A percentile compares a stretch with the other conserved stretches of the same genome.
Conservation (phyloP, 2,329 filamentous ascomycete species). For the Colletotrichum tropicale region DNA sequence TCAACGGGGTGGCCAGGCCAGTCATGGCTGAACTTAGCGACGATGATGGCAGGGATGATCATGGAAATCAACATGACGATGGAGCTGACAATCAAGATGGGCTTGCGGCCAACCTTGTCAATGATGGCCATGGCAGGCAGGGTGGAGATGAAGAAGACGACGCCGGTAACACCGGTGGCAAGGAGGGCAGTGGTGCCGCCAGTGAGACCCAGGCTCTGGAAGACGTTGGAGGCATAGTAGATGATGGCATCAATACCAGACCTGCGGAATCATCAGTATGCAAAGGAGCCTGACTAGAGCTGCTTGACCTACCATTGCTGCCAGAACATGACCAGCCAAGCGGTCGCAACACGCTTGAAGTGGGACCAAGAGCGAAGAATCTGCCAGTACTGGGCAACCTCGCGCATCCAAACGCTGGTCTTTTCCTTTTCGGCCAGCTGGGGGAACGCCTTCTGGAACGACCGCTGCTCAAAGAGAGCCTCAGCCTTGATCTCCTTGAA, state of each 20-base stretch:
- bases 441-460: constrained; percentile 48
- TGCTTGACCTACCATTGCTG: constrained; percentile 41
- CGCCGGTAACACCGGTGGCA: constrained; percentile 67
- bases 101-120: constrained; percentile 44
- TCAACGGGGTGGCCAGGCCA: constrained; percentile 39
- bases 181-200: constrained; percentile 63
- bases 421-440: constrained; percentile 41
- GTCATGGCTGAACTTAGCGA: constrained; percentile 38
- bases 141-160: constrained; percentile 48
- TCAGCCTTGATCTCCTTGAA: constrained; percentile 47
- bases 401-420: constrained; percentile 43
- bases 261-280: constrained; percentile 10
- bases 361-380: constrained; percentile 53
- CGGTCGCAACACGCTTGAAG: constrained; percentile 49
- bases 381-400: constrained; percentile 55
- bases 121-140: constrained; percentile 38
- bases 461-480: constrained; percentile 43
- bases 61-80: constrained; percentile 41
- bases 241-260: constrained; percentile 44
- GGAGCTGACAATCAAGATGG: constrained; percentile 40
- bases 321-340: constrained; percentile 51
- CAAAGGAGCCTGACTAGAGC: no score
- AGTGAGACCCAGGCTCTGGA: constrained; percentile 65
- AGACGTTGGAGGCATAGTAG: constrained; percentile 60
- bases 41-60: constrained; percentile 44